Evolutionary conservation across 208 protist species (phyloP), one percentile per base, ranked within the genome.

Genomic region (Trypanosoma caninum): DNA sequence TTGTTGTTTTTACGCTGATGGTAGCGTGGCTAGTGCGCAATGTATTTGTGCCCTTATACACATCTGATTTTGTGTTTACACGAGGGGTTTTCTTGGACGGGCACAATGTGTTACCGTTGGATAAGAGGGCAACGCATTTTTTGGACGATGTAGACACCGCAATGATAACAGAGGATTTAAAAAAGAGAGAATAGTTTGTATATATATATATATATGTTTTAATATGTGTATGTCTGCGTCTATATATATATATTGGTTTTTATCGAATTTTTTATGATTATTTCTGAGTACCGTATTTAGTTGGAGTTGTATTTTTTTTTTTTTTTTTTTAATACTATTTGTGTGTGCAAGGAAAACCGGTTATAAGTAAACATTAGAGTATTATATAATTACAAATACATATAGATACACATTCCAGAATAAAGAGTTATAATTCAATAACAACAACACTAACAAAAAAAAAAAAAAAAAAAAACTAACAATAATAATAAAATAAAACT

Each of bases 1-100:
- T 50, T n/a, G 50, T 70, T 0, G 60, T 86, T 2, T 91, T 91
- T 50, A 58, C 30, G 0, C 48, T 28, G 2, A 78, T 91, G 72
- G 30, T 73, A 7, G 70, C 73, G 47, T 86, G 80, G 55, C 53
- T 90, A 5, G 25, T 78, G 18, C 44, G 61, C 7, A 74, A 78
- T 34, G 66, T 84, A 0, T 30, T 78, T 0, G 3, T 82, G 9
- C 84, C 84, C 1, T 70, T 91, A 71, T 59, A 70, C 27, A 2
- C 67, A 54, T 50, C 47, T 74, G 14, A 51, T 53, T 23, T 76
- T 67, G 11, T 67, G 54, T 22, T 81, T 55, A 45, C 72, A 56
- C 13, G 62, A 20, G 7, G 37, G 37, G 28, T 23, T 4, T 0
- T 27, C 41, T 41, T 25, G 9, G 0, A 30, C 40, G 42, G 51